A percentile compares a stretch with the other conserved stretches of the same genome.
Conservation (phyloP, 768 basidiomycete genomes). For the Lactifluus pinguis region DNA sequence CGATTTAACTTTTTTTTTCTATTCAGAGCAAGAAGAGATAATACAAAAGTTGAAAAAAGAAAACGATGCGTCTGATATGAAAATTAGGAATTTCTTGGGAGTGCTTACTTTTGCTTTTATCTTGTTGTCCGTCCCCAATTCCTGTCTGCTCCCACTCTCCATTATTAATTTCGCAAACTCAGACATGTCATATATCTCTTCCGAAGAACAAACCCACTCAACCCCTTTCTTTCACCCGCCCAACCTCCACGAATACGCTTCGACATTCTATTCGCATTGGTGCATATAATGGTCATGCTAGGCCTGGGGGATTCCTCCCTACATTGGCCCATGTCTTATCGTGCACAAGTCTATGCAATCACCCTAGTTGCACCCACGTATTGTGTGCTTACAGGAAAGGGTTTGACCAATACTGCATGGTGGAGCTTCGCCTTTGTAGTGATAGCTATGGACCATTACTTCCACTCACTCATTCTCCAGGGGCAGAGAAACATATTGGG, state of each 20-base stretch:
- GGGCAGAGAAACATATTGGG: slow-evolving; percentile 40
- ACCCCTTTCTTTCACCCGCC: slow-evolving; percentile 30
- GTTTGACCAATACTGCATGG: slow-evolving; percentile 12
- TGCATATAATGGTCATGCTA: slow-evolving; percentile 6
- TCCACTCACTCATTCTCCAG: slow-evolving; percentile 33
- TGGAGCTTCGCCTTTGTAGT: slow-evolving; percentile 12
- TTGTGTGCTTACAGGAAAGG: slow-evolving; percentile 7
- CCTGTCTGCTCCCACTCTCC: background rate
- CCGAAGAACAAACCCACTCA: slow-evolving; percentile 39
- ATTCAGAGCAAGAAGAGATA: slow-evolving; percentile 51
- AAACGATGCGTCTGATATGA: slow-evolving; percentile 35
- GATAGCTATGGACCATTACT: slow-evolving; percentile 2
- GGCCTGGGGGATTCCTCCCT: background rate
- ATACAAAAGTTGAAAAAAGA: slow-evolving; percentile 40
- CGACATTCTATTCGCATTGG: slow-evolving; percentile 20
- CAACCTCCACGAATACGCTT: slow-evolving; percentile 9
- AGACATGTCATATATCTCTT: slow-evolving; percentile 31
- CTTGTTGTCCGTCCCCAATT: slow-evolving; percentile 11
- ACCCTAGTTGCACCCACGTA: slow-evolving; percentile 41
- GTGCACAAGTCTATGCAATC: slow-evolving; percentile 25
- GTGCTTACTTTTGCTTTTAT: background rate
- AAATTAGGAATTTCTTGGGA: slow-evolving; percentile 35
- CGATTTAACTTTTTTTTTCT: background rate
- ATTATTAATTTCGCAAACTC: slow-evolving; percentile 1
- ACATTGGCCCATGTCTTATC: background rate